These are phyloP conservation scores for Neonothopanus nambi DNA, from an alignment of 1,284 basidiomycete genomes.

Conservation along the genomic window DNA sequence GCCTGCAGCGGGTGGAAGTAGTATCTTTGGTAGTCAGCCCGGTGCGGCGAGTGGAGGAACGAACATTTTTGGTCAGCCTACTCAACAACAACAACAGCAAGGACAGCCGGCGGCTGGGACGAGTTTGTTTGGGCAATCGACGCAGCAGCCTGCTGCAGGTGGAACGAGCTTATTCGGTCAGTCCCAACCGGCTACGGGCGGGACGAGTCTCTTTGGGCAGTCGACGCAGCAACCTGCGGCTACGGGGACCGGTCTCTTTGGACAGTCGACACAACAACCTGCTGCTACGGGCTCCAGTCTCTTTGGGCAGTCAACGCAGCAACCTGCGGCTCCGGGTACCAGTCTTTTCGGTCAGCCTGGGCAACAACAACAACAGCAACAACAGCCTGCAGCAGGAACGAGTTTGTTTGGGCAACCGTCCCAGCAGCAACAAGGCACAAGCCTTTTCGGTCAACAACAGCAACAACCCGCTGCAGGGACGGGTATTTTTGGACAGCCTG, in stretches of 20 bases:
- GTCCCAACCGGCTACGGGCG: too few relatives aligned
- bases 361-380: slow-evolving; percentile 22
- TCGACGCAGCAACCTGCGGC: slow-evolving; percentile 32
- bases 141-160: slow-evolving; percentile 34
- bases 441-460: slow-evolving; percentile 18
- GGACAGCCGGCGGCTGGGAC: slow-evolving; percentile 26
- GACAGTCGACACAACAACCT: too few relatives aligned
- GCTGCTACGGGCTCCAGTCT: slow-evolving; percentile 26
- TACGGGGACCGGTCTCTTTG: too few relatives aligned
- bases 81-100: slow-evolving; percentile 33
- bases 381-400: slow-evolving; percentile 16
- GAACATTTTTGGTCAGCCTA: slow-evolving; percentile 31
- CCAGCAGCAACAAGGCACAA: slow-evolving; percentile 21
- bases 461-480: slow-evolving; percentile 13
- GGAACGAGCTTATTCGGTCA: too few relatives aligned
- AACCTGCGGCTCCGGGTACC: neutral
- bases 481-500: slow-evolving; percentile 14
- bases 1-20: slow-evolving; percentile 12
- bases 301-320: slow-evolving; percentile 34
- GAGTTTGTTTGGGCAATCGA: slow-evolving; percentile 22
- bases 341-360: slow-evolving; percentile 20
- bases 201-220: slow-evolving; percentile 30
- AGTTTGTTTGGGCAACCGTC: slow-evolving; percentile 15
- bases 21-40: slow-evolving; percentile 33
- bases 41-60: slow-evolving; percentile 12